Evolutionary conservation across 2,329 filamentous ascomycete genomes (phyloP), one percentile per base, ranked within the genome.

Genomic region (Scortechinia acanthostroma): DNA sequence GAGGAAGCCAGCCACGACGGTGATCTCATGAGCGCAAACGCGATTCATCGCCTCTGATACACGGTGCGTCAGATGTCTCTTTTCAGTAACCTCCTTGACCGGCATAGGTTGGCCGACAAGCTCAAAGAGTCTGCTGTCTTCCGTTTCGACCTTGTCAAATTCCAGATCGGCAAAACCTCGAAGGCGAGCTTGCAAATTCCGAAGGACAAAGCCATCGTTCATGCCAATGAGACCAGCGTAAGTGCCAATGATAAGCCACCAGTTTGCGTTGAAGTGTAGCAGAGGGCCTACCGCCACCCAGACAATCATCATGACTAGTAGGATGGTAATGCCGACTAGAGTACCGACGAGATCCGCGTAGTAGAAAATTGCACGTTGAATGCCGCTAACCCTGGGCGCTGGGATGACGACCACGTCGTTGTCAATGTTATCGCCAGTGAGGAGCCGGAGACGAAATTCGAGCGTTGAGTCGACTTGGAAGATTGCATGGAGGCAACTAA

Each of bases 181-280:
- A n/a, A n/a, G n/a, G n/a, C n/a, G n/a, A n/a, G n/a, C n/a, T n/a
- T 70, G 63, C 13, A 71, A 56, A 44, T 71, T 70, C 25, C 65
- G 64, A 13, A 71, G 58, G 14, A 71, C 59, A 47, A 71, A 71
- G 21, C 64, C 63, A 49, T 71, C 67, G 23, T 65, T 58, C 43
- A 70, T 58, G 2, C 69, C 68, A 42, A 71, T 57, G 3, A 72
- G 57, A 2, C 69, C 68, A 0, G 69, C 66, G 49, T 70, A 72
- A 0, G 68, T 71, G 13, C 69, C 69, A 42, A 71, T 70, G 15
- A 71, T 58, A 0, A 71, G 60, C 62, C 65, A 70, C 69, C 69
- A 72, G 52, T 66, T 70, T 46, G 57, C 53, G 46, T 62, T 58
- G 50, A 66, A 71, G 2, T 58, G 40, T 46, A 71, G 58, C 3